These are phyloP conservation scores for Amylocystis lapponica DNA, from an alignment of 768 basidiomycete genomes.

Conservation along the genomic window DNA sequence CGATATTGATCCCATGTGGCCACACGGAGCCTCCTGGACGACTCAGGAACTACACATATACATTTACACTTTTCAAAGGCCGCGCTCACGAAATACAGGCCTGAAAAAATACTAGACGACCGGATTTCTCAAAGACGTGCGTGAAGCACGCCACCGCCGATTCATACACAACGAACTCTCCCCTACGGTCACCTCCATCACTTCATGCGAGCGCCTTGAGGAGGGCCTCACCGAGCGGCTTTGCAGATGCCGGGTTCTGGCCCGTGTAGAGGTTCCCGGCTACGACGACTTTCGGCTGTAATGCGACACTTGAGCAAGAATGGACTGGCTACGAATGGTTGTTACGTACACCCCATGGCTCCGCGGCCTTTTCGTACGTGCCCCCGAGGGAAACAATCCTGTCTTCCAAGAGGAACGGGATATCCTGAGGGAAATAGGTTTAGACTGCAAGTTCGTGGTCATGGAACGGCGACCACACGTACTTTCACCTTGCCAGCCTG, in stretches of 20 bases:
- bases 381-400: slow-evolving; percentile 62
- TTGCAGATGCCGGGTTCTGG: slow-evolving; percentile 69
- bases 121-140: no score
- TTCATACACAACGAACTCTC: no score
- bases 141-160: no score
- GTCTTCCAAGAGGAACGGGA: slow-evolving; percentile 72
- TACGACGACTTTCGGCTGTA: slow-evolving; percentile 41
- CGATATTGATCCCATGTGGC: no score
- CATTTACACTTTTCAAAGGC: no score
- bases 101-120: no score
- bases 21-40: no score
- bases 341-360: slow-evolving; percentile 50
- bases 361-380: slow-evolving; percentile 49
- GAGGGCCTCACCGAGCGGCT: slow-evolving; percentile 48
- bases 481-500: slow-evolving; percentile 39
- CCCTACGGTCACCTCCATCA: no score
- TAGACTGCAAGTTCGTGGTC: no score
- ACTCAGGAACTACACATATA: no score
- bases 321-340: neutral
- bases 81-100: no score
- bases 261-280: slow-evolving; percentile 62
- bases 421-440: no score
- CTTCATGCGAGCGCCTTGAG: slow-evolving; percentile 33
- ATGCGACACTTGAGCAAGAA: neutral
- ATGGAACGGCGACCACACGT: slow-evolving; percentile 9